Evolutionary conservation across 495 filamentous ascomycete genomes (phyloP).

Genomic region (Hyaloscypha variabilis): DNA sequence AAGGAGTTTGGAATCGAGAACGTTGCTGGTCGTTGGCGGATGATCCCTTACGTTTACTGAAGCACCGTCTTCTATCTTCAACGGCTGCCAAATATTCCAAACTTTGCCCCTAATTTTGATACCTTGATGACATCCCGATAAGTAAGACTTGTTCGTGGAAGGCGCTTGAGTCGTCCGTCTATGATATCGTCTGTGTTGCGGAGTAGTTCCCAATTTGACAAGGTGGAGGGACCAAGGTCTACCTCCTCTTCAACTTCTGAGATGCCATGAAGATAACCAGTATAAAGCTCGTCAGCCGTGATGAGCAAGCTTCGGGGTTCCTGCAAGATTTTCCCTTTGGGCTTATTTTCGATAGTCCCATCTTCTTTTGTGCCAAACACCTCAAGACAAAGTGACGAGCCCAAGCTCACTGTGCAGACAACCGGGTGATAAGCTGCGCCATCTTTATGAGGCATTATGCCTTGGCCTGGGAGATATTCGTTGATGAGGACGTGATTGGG

Average conservation of each 20-base stretch:
- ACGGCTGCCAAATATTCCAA: conserved; percentile 58
- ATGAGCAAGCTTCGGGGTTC: conserved; percentile 84
- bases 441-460: conserved; percentile 97
- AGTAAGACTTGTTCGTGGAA: conserved; percentile 81
- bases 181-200: conserved; percentile 59
- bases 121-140: conserved; percentile 93
- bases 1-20: conserved; percentile 73
- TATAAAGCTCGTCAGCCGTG: conserved; percentile 69
- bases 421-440: conserved; percentile 83
- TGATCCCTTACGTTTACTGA: conserved; percentile 81
- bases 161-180: conserved; percentile 60
- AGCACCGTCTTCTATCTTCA: conserved; percentile 26
- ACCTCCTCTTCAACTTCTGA: conserved; percentile 61
- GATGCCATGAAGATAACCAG: conserved; percentile 77
- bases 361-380: conserved; percentile 68
- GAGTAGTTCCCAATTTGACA: conserved; percentile 85
- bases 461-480: conserved; percentile 84
- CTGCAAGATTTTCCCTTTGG: conserved; percentile 75
- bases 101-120: conserved; percentile 68
- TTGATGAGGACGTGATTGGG: conserved; percentile 96
- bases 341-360: conserved; percentile 45
- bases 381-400: conserved; percentile 75
- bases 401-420: conserved; percentile 88
- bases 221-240: conserved; percentile 57
- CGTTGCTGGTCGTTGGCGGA: conserved; percentile 71